Conservation (phyloP, 2,329 filamentous ascomycete genomes). For the Xylariaceae sp. region DNA sequence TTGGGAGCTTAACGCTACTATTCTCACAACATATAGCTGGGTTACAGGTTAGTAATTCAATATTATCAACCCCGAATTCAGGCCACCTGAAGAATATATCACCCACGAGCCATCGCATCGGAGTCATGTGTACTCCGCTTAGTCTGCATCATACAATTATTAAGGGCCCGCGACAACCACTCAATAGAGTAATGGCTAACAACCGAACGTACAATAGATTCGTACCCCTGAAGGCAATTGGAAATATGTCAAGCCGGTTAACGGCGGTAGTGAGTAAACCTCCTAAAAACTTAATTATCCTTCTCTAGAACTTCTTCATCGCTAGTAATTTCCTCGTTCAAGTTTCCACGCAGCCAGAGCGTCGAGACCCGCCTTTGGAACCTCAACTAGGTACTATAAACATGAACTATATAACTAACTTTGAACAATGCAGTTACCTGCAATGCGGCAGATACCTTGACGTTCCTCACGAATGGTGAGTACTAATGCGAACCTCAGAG, state of each 20-base stretch:
- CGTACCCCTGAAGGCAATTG: slow-evolving; percentile 45
- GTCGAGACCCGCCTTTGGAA: neutral
- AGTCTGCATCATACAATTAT: too few species aligned
- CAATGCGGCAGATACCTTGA: slow-evolving; percentile 51
- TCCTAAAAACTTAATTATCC: neutral
- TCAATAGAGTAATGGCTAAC: neutral
- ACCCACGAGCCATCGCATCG: neutral
- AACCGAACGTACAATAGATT: slow-evolving; percentile 29
- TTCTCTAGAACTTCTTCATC: neutral
- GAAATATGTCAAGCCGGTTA: slow-evolving; percentile 35
- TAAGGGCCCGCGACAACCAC: too few species aligned
- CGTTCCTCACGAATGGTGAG: slow-evolving; percentile 42
- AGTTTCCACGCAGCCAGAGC: too few species aligned
- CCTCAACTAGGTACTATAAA: neutral
- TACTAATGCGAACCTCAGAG: slow-evolving; percentile 40
- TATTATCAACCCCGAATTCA: neutral
- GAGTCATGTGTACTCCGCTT: neutral
- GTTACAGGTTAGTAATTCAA: slow-evolving; percentile 40
- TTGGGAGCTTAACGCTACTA: slow-evolving; percentile 49
- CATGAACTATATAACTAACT: slow-evolving; percentile 1
- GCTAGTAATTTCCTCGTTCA: too few species aligned
- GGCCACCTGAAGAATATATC: neutral
- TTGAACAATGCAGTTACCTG: slow-evolving; percentile 41
- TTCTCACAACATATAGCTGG: slow-evolving; percentile 60
- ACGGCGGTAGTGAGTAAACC: slow-evolving; percentile 29